Conservation (phyloP, 495 filamentous ascomycete genomes). For the Podospora pseudoanserina region DNA sequence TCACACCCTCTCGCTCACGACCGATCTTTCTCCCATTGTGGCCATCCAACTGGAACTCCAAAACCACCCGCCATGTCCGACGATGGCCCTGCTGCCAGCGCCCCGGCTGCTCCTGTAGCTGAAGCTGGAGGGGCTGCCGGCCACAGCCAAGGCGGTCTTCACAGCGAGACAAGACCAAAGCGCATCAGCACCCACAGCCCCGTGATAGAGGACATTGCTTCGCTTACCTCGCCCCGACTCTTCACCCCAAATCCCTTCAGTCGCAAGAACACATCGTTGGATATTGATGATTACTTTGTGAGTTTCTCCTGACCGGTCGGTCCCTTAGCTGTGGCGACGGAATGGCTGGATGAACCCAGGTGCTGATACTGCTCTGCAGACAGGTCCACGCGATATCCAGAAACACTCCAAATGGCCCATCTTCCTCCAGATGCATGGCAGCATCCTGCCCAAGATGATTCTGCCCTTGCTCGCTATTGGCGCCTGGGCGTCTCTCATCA, state of each 20-base stretch:
- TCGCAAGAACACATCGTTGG: slow-evolving; percentile 42
- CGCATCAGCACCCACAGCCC: slow-evolving; percentile 8
- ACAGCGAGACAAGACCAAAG: slow-evolving; percentile 9
- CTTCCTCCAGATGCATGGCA: slow-evolving; percentile 76
- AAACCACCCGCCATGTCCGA: slow-evolving; percentile 13
- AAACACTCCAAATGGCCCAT: slow-evolving; percentile 79
- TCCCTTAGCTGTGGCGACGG: not conserved
- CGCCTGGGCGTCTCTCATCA: slow-evolving; percentile 67
- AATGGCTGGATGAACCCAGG: not conserved
- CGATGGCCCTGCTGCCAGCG: slow-evolving; percentile 8
- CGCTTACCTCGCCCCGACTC: slow-evolving; percentile 33
- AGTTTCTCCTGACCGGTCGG: slow-evolving; percentile 15
- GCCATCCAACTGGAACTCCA: not conserved
- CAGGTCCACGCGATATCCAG: slow-evolving; percentile 65
- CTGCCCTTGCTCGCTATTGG: slow-evolving; percentile 65
- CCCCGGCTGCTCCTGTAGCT: not conserved
- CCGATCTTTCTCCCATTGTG: not conserved
- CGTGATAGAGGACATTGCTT: slow-evolving; percentile 23
- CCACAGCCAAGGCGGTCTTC: not conserved
- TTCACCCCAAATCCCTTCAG: slow-evolving; percentile 45
- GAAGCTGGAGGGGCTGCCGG: slow-evolving; percentile 6
- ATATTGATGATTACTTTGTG: slow-evolving; percentile 56
- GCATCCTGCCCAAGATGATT: slow-evolving; percentile 76
- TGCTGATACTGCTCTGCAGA: slow-evolving; percentile 29
- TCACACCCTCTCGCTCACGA: not conserved